phyloP scores from a whole-genome alignment of 2,329 filamentous ascomycete species.

The Erysiphe pulchra region DNA sequence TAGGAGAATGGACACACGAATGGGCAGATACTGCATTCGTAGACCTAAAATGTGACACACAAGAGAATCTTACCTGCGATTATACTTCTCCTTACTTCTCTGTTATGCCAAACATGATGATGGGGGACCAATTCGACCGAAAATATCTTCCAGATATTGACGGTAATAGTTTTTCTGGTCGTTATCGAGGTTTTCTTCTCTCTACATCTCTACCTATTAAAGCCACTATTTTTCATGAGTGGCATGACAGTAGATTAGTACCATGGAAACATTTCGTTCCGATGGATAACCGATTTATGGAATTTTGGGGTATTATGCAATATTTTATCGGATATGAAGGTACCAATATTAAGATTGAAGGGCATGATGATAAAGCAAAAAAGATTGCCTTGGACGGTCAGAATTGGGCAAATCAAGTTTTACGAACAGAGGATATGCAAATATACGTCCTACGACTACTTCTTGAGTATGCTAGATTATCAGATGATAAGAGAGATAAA shows the following conservation, averaged over 20 bases:
- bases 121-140: constrained; percentile 27
- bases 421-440: constrained; percentile 44
- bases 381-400: constrained; percentile 39
- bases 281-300: constrained; percentile 49
- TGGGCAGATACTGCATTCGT: constrained; percentile 15
- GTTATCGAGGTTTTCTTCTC: constrained; percentile 42
- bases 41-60: constrained; percentile 21
- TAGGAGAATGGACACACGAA: constrained; percentile 13
- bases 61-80: constrained; percentile 19
- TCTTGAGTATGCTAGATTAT: constrained; percentile 27
- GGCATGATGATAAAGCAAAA: constrained; percentile 28
- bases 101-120: constrained; percentile 22
- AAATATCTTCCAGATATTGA: constrained; percentile 61
- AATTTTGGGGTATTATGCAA: constrained; percentile 48
- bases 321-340: constrained; percentile 44
- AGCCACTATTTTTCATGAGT: constrained; percentile 53
- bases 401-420: constrained; percentile 45
- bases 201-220: constrained; percentile 51
- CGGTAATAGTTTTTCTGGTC: constrained; percentile 45
- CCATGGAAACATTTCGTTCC: constrained; percentile 66
- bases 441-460: constrained; percentile 37
- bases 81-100: constrained; percentile 18
- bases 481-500: constrained; percentile 13
- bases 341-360: constrained; percentile 8
- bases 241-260: constrained; percentile 51